Base-by-base conservation (phyloP, 202 grass and related monocot species). In the Elaeis oleifera region DNA sequence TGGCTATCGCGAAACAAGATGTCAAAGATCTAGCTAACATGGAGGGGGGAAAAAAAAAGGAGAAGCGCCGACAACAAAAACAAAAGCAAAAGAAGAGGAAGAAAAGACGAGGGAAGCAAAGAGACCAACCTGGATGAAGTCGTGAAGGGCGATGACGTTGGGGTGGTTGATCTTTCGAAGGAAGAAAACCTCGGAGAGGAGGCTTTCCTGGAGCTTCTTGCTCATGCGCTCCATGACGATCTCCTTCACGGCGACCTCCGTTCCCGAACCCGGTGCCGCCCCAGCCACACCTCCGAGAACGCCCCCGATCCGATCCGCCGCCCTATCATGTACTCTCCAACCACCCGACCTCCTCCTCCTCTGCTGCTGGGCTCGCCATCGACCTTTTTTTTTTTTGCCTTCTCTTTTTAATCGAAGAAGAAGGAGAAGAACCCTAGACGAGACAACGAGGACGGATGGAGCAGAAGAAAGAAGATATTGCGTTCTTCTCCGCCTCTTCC, bases 231-330 rank as follows among this genome's bases (percentile, higher is more conserved):
- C 88, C 75, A 97, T 78, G 56, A 69, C 59, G 59, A 97, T 97
- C 88, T 92, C 94, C 77, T 97, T 97, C 31, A 97, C 75, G 18
- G 94, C 94, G 59, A 97, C 94, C 79, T 84, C 87, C 18, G 67
- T 83, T 6, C 64, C 54, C 53, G 57, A 7, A 20, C 60, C 51
- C 66, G 53, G 79, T 83, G 84, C 67, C 65, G 56, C 23, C 79
- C 94, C 51, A 80, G 57, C 88, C 88, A 97, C 28, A 97, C 94
- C 55, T 73, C 69, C 20, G 94, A 91, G 85, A 86, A 97, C 31
- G 94, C 84, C 54, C 92, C 94, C 71, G 74, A 67, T 39, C 94
- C 94, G 74, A 97, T 92, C 79, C 58, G 68, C 29, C 65, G 80
- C 58, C 61, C 65, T 48, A 97, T 63, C 21, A 78, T 60, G 61